These are phyloP conservation scores for Lactarius akahatsu DNA, from an alignment of 768 basidiomycete species.

Conservation along the genomic window DNA sequence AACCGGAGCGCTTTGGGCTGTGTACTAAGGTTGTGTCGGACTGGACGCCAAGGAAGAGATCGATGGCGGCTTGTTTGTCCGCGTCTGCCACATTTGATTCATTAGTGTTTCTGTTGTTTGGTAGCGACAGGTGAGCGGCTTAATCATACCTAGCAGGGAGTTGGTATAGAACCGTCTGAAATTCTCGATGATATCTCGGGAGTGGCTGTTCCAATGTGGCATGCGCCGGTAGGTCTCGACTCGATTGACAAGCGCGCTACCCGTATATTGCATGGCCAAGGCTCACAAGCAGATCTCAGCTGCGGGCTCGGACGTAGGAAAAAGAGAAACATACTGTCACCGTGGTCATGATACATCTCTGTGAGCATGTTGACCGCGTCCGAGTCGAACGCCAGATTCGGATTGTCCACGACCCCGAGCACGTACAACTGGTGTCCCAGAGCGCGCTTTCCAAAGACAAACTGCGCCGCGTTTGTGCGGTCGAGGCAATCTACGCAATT, in stretches of 20 bases:
- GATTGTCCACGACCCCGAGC: constrained; percentile 82
- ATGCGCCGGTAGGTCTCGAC: constrained; percentile 95
- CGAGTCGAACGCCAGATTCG: constrained; percentile 86
- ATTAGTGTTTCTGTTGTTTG: not conserved
- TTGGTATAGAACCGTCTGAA: constrained; percentile 94
- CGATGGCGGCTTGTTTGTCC: constrained; percentile 96
- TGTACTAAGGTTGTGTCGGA: constrained; percentile 47
- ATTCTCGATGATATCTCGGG: constrained; percentile 93
- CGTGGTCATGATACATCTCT: constrained; percentile 98
- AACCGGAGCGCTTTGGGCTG: constrained; percentile 62
- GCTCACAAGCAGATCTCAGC: constrained; percentile 45
- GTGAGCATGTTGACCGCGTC: constrained; percentile 96
- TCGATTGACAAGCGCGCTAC: constrained; percentile 92
- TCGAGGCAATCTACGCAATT: constrained; percentile 98
- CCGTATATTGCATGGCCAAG: constrained; percentile 94
- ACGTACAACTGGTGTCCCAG: constrained; percentile 95
- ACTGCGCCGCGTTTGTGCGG: constrained; percentile 95
- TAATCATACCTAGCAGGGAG: constrained; percentile 71
- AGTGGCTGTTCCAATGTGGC: constrained; percentile 97
- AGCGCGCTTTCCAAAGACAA: constrained; percentile 93
- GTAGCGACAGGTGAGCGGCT: constrained; percentile 4
- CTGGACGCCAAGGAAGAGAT: constrained; percentile 88
- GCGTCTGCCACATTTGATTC: constrained; percentile 56
- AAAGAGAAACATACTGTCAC: constrained; percentile 65
- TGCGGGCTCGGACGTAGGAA: not conserved